These are phyloP conservation scores for Candida vaughaniae DNA, from an alignment of 805 yeast species.

Conservation along the genomic window DNA sequence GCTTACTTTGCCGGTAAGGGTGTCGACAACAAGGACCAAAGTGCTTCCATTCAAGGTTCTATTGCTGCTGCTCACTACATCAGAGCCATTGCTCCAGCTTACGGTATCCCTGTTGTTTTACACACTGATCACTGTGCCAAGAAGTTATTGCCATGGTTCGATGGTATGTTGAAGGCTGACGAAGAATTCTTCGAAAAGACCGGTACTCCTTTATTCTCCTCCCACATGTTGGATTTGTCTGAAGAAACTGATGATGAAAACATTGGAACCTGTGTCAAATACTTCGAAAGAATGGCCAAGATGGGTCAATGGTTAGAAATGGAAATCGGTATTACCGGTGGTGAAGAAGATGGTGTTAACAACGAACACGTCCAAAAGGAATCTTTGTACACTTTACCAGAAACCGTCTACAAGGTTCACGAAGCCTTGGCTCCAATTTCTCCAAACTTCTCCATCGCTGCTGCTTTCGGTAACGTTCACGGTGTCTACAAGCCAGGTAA, in stretches of 20 bases:
- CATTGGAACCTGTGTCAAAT: slow-evolving; percentile 90
- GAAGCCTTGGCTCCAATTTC: slow-evolving; percentile 86
- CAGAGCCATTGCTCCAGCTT: slow-evolving; percentile 92
- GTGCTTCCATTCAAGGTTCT: slow-evolving; percentile 92
- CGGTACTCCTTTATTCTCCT: slow-evolving; percentile 96
- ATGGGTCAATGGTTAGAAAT: slow-evolving; percentile 98
- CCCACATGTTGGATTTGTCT: slow-evolving; percentile 97
- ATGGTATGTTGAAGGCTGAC: slow-evolving; percentile 96
- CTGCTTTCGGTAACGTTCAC: slow-evolving; percentile 99
- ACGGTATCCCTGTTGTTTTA: slow-evolving; percentile 94
- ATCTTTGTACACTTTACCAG: slow-evolving; percentile 89
- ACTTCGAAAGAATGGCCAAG: slow-evolving; percentile 91
- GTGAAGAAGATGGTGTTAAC: slow-evolving; percentile 99
- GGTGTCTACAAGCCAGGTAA: slow-evolving; percentile 99
- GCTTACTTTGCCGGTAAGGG: slow-evolving; percentile 99
- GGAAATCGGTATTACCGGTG: slow-evolving; percentile 99
- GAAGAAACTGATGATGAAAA: slow-evolving; percentile 97
- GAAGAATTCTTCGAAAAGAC: slow-evolving; percentile 82
- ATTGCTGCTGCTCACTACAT: slow-evolving; percentile 98
- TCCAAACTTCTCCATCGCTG: slow-evolving; percentile 98
- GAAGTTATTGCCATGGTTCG: slow-evolving; percentile 97
- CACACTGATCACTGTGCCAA: slow-evolving; percentile 99
- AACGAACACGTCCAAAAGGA: slow-evolving; percentile 90
- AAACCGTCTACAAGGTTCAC: slow-evolving; percentile 89
- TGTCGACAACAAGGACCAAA: slow-evolving; percentile 88